Percentiles rank a stretch among this genome's conserved stretches.
Conservation (phyloP, 139 green algal genomes). For the Chlamydomonas applanata region DNA sequence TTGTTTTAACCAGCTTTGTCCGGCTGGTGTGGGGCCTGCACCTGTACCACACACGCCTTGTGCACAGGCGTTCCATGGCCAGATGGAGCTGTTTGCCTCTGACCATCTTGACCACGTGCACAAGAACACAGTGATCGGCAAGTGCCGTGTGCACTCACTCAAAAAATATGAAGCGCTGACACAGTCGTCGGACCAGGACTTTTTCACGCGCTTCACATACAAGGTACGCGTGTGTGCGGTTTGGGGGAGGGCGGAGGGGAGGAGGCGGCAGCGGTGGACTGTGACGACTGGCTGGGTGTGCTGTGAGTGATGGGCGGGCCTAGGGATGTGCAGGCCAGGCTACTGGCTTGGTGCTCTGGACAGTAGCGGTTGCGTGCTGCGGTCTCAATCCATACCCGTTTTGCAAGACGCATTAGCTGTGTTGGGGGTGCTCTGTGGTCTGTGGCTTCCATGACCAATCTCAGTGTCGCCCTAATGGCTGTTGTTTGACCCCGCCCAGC, state of each 20-base stretch:
- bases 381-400: no score
- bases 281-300: no score
- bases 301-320: not conserved
- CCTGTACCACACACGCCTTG: not conserved
- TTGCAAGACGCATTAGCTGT: no score
- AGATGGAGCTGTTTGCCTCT: constrained; percentile 74
- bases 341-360: not conserved
- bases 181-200: constrained; percentile 54
- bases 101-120: constrained; percentile 61
- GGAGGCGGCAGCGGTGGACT: no score
- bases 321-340: not conserved
- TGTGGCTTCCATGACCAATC: no score
- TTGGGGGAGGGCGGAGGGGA: no score
- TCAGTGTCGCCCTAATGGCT: no score
- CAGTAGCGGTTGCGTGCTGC: constrained; percentile 4
- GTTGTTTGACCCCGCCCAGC: no score
- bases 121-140: constrained; percentile 47
- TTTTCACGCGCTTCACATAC: constrained; percentile 73
- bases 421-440: no score
- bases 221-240: constrained; percentile 39
- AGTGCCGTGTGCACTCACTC: constrained; percentile 66
- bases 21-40: not conserved
- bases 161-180: constrained; percentile 55
- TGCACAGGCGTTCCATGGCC: constrained; percentile 66
- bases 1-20: no score